Conservation (phyloP, 306 rosid genomes). For the Crotalaria pallida region DNA sequence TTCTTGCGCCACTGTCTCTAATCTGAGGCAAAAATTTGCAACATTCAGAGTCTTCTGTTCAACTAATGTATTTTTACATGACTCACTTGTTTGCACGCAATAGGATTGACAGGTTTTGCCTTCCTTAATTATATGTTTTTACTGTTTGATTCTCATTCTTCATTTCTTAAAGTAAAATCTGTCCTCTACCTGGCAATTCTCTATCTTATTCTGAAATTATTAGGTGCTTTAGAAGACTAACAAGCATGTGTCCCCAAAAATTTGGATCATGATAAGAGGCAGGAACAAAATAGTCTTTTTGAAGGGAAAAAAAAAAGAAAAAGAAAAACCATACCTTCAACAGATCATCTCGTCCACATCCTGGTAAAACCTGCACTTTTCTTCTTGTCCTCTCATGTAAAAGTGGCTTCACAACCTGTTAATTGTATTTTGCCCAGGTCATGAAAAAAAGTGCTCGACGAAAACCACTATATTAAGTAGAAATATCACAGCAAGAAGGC, state of each 20-base stretch:
- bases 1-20: neutral
- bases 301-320: neutral
- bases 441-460: conserved; percentile 18
- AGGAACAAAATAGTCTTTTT: neutral
- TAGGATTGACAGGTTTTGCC: neutral
- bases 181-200: neutral
- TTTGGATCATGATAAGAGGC: neutral
- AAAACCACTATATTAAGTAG: neutral
- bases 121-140: neutral
- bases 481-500: neutral
- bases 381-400: conserved; percentile 89
- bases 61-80: neutral
- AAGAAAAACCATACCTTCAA: conserved; percentile 46
- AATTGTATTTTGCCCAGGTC: conserved; percentile 20
- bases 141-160: neutral
- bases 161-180: neutral
- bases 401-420: conserved; percentile 94
- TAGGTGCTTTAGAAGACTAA: neutral
- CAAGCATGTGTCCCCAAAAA: neutral
- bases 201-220: neutral
- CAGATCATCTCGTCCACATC: conserved; percentile 83
- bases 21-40: neutral
- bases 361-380: conserved; percentile 85
- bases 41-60: no score
- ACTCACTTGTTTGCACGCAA: neutral